Base-by-base conservation (phyloP, 75 land plant genomes). In the Picea glauca region DNA sequence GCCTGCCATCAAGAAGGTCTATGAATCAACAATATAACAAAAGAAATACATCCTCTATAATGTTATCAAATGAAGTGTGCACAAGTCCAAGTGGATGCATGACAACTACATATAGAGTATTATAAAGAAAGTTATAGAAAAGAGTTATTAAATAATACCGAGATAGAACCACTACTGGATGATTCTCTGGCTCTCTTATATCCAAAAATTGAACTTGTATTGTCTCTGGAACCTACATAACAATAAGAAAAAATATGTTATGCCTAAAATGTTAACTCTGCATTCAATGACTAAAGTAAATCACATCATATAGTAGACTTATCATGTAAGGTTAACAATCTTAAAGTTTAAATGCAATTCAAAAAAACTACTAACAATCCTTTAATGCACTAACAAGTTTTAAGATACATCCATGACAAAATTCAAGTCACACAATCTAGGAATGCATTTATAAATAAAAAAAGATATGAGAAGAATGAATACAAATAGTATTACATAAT, bases 131-230 rank as follows among this genome's bases (percentile, higher is more conserved):
- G 21, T 40, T 21, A 14, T 7, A 58, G 23, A 15, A 65, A 57
- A 1, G 11, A 13, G 73, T 40, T 30, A 66, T 61, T 31, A 21
- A 30, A 46, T 73, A 82, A 72, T 77, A 94, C 99, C 92, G 75
- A 46, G 93, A 97, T 66, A 97, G 92, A 33, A 87, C 13, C 63
- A 94, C 82, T 1, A 91, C 93, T 68, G 99, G 99, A 86, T 97
- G 98, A 64, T 85, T 84, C n/a, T 84, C 83, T 74, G 81, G 82
- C 60, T 91, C 91, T 26, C 80, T 9, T 60, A 68, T 20, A 73
- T 82, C 84, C 23, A 62, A 23, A 62, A 84, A 88, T 58, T 80
- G 81, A 40, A 72, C 83, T 59, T 81, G 87, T 76, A 95, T 80
- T 78, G 90, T 82, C 78, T 88, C 87, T 77, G 98, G 98, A 74